phyloP scores from a whole-genome alignment of 495 filamentous ascomycete genomes.

The Tuber magnatum region DNA sequence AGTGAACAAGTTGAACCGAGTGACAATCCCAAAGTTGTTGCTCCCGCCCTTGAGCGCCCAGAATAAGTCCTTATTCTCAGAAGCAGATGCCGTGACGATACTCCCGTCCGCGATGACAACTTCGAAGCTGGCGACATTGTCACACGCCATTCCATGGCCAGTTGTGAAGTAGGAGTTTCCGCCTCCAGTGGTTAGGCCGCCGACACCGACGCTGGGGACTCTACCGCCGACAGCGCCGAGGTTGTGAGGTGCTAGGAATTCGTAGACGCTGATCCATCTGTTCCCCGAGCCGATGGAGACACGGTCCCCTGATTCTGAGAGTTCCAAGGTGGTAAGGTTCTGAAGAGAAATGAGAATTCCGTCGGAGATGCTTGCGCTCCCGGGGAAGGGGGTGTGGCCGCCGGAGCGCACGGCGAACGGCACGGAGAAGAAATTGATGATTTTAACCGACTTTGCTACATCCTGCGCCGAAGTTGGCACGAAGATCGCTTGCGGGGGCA shows the following conservation, averaged over 20 bases:
- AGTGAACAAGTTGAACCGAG: conserved; percentile 46
- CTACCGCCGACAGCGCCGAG: conserved; percentile 54
- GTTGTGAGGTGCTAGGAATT: conserved; percentile 45
- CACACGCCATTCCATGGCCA: conserved; percentile 46
- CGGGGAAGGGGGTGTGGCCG: conserved; percentile 46
- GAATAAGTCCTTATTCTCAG: conserved; percentile 47
- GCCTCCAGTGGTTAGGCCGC: conserved; percentile 55
- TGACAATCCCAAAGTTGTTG: conserved; percentile 53
- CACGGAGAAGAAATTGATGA: conserved; percentile 31
- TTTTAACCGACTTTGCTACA: conserved; percentile 32
- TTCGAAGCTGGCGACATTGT: conserved; percentile 51
- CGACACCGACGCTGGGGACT: conserved; percentile 50
- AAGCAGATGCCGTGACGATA: conserved; percentile 47
- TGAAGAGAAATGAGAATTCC: conserved; percentile 48
- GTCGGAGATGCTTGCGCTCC: conserved; percentile 43
- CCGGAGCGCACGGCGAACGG: conserved; percentile 48
- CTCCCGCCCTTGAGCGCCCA: conserved; percentile 52
- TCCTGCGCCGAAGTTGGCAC: conserved; percentile 20
- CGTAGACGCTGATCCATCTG: conserved; percentile 53
- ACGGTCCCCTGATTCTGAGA: conserved; percentile 10
- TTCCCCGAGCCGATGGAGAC: conserved; percentile 44
- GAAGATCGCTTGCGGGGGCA: conserved; percentile 33
- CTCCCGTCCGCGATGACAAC: conserved; percentile 50
- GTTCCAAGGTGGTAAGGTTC: conserved; percentile 15
- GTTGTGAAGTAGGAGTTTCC: conserved; percentile 49